These are phyloP conservation scores for Hura crepitans DNA, from an alignment of 441 rosid species.

Conservation along the genomic window DNA sequence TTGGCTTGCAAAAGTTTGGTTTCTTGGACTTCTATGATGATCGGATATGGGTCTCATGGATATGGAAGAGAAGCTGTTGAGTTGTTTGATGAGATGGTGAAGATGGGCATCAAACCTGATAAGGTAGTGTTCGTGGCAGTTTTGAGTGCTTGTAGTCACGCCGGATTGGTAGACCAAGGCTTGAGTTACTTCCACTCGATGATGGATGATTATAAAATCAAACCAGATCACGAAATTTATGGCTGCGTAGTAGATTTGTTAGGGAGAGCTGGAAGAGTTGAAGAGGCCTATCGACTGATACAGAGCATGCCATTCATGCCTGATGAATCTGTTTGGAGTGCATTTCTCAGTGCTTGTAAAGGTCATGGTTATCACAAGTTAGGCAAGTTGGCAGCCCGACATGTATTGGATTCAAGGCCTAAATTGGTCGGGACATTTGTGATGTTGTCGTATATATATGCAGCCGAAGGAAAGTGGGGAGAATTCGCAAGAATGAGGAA, in stretches of 20 bases:
- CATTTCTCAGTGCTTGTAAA: slow-evolving; percentile 78
- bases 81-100: slow-evolving; percentile 75
- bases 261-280: slow-evolving; percentile 78
- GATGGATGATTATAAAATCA: slow-evolving; percentile 42
- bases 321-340: slow-evolving; percentile 78
- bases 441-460: slow-evolving; percentile 66
- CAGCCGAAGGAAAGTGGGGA: slow-evolving; percentile 73
- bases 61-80: slow-evolving; percentile 61
- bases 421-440: slow-evolving; percentile 58
- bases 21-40: slow-evolving; percentile 97
- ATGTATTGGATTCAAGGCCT: slow-evolving; percentile 57
- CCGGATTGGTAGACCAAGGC: slow-evolving; percentile 81
- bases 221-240: slow-evolving; percentile 58
- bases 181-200: slow-evolving; percentile 59
- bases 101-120: slow-evolving; percentile 65
- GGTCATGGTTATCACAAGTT: slow-evolving; percentile 45
- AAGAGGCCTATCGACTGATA: slow-evolving; percentile 69
- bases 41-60: slow-evolving; percentile 86
- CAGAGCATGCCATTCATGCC: slow-evolving; percentile 66
- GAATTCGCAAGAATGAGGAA: slow-evolving; percentile 68
- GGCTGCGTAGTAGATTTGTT: slow-evolving; percentile 87
- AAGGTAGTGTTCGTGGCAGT: slow-evolving; percentile 76
- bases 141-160: slow-evolving; percentile 82
- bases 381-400: slow-evolving; percentile 64
- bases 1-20: slow-evolving; percentile 50